Conservation (phyloP, 2,329 filamentous ascomycete genomes). For the Verticillium nubilum region DNA sequence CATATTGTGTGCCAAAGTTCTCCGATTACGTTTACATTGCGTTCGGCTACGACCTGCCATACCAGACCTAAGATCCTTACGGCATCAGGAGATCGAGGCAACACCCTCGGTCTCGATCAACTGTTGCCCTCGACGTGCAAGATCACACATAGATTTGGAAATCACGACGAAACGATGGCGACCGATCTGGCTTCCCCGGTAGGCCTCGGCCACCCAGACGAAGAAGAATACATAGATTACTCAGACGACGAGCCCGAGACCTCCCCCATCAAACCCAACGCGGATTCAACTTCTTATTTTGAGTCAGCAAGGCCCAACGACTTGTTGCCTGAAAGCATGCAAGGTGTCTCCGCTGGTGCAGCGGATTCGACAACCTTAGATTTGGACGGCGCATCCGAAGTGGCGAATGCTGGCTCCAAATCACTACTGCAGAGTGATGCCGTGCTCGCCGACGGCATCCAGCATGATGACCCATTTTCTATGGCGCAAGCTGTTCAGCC, state of each 20-base stretch:
- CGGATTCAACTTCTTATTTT: not conserved
- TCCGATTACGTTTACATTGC: too few relatives aligned
- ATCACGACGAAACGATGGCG: constrained; percentile 1
- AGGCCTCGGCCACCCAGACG: constrained; percentile 5
- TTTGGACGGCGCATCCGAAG: not conserved
- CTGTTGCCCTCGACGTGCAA: too few relatives aligned
- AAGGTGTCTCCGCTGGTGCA: not conserved
- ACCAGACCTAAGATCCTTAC: too few relatives aligned
- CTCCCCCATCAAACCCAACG: not conserved
- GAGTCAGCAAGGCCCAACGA: not conserved
- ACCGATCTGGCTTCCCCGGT: constrained; percentile 4
- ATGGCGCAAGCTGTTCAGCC: not conserved
- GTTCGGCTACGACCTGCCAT: too few relatives aligned
- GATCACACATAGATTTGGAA: too few relatives aligned
- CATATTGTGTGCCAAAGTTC: too few relatives aligned
- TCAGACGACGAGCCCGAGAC: constrained; percentile 9
- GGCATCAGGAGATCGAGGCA: too few relatives aligned
- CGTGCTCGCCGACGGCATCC: not conserved
- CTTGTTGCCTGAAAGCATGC: not conserved
- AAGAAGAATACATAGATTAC: constrained; percentile 11
- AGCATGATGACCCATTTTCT: not conserved
- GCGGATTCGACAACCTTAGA: not conserved
- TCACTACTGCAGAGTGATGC: not conserved
- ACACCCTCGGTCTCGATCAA: too few relatives aligned
- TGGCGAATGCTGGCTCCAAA: not conserved